Evolutionary conservation across 768 basidiomycete species (phyloP).

Genomic region (Pisolithus marmoratus): DNA sequence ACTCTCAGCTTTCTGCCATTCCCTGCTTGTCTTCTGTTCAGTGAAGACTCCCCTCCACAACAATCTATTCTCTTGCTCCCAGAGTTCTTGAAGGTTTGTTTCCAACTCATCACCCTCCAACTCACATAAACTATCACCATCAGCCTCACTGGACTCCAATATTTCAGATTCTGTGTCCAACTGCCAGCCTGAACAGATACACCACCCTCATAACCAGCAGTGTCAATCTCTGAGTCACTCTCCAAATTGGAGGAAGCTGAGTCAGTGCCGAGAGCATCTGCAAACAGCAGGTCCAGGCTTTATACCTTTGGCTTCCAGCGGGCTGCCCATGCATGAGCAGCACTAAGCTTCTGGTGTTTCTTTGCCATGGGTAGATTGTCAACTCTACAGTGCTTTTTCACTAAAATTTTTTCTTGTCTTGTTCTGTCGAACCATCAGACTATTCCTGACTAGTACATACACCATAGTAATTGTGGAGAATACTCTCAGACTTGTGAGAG

Average conservation of each 20-base stretch:
- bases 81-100: neutral
- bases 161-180: neutral
- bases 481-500: too few species aligned
- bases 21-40: neutral
- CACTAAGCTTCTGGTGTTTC: neutral
- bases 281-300: neutral
- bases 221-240: neutral
- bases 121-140: neutral
- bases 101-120: constrained; percentile 1
- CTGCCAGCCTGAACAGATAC: neutral
- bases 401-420: too few species aligned
- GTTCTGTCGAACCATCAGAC: too few species aligned
- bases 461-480: too few species aligned
- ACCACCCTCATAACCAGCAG: neutral
- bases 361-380: too few species aligned
- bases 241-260: too few species aligned
- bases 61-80: neutral
- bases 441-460: too few species aligned
- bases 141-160: neutral
- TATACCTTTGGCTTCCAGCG: neutral
- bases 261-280: too few species aligned
- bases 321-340: neutral
- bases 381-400: too few species aligned
- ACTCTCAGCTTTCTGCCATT: neutral
- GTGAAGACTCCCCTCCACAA: neutral